Base-by-base conservation (phyloP, 768 basidiomycete species). In the Serpula lacrymans region DNA sequence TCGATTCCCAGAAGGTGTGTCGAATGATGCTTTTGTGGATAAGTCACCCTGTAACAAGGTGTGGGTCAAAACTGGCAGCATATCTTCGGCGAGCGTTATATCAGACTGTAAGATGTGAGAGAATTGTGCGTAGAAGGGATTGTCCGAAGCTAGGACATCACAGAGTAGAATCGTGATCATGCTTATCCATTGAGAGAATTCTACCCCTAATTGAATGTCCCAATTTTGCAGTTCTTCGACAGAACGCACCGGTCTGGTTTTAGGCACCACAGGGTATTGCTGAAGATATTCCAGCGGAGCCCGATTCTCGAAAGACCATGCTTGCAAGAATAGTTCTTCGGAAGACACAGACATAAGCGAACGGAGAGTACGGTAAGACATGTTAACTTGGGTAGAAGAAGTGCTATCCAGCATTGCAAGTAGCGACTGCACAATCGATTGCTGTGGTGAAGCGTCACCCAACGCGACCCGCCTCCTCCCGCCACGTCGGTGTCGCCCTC, bases 11-110 rank as follows among this genome's bases (percentile, higher is more conserved):
- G 48, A 34, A 14, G 52, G 42, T 14, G 13, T 5, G 13, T 18
- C 26, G 3, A 27, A 34, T 2, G 41, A 31, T 34, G 18, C 23
- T 17, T 38, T 39, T 10, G 51, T 43, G 11, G 41, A 51, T 31
- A 39, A 41, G 26, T 60, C 57, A 21, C 34, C 43, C 37, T 64
- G 67, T 8, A 98, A 71, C 3, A 85, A 46, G 1, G 74, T 72
- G 50, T 91, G 83, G 12, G 94, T 78, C 23, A 96, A 68, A 21
- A 87, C 63, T 0, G 94, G 90, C 5, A 95, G 65, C 12, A 85
- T 60, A 39, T 80, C 65, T 43, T 80, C 74, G 0, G 88, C 81
- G 43, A 93, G 84, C 4, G 54, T 49, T 4, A 69, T 47, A 42
- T 84, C 76, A 2, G 67, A 62, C 29, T 65, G 57, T 16, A 94